phyloP scores from a whole-genome alignment of 345 rosid genomes.

The Leavenworthia alabamica region DNA sequence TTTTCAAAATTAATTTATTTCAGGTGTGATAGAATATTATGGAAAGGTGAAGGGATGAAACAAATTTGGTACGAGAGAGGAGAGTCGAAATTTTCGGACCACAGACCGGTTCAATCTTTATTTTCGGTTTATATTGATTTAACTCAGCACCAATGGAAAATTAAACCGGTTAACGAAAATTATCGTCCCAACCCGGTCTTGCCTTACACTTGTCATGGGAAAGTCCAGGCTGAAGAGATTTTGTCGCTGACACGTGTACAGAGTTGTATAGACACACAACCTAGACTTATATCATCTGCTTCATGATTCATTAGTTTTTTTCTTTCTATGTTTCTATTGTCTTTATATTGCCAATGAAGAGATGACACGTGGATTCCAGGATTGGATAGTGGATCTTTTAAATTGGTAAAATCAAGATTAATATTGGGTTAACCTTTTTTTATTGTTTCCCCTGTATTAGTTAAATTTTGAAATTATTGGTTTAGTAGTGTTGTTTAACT shows the following conservation, averaged over 20 bases:
- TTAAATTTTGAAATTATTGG: slow-evolving; percentile 17
- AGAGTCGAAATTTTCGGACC: slow-evolving; percentile 93
- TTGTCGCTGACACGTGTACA: slow-evolving; percentile 45
- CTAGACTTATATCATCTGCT: slow-evolving; percentile 28
- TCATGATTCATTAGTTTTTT: slow-evolving; percentile 6
- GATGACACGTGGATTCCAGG: slow-evolving; percentile 25
- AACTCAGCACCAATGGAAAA: slow-evolving; percentile 10
- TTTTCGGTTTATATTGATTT: slow-evolving; percentile 56
- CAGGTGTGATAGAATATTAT: slow-evolving; percentile 93
- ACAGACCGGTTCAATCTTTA: slow-evolving; percentile 77
- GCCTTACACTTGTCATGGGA: slow-evolving; percentile 47
- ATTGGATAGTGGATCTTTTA: slow-evolving; percentile 22
- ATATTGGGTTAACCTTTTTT: slow-evolving; percentile 13
- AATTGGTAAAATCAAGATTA: slow-evolving; percentile 21
- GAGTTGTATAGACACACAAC: slow-evolving; percentile 38
- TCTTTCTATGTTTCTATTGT: background rate
- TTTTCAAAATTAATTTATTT: background rate
- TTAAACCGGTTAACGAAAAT: slow-evolving; percentile 26
- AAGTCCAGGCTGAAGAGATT: slow-evolving; percentile 80
- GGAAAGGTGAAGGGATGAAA: slow-evolving; percentile 83
- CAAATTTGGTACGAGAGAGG: slow-evolving; percentile 72
- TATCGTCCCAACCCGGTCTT: slow-evolving; percentile 38
- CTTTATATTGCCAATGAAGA: slow-evolving; percentile 22
- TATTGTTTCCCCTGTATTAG: slow-evolving; percentile 18
- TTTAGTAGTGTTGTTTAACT: too few relatives aligned